phyloP scores from a whole-genome alignment of 768 basidiomycete species.

The Macrocybe gigantea region DNA sequence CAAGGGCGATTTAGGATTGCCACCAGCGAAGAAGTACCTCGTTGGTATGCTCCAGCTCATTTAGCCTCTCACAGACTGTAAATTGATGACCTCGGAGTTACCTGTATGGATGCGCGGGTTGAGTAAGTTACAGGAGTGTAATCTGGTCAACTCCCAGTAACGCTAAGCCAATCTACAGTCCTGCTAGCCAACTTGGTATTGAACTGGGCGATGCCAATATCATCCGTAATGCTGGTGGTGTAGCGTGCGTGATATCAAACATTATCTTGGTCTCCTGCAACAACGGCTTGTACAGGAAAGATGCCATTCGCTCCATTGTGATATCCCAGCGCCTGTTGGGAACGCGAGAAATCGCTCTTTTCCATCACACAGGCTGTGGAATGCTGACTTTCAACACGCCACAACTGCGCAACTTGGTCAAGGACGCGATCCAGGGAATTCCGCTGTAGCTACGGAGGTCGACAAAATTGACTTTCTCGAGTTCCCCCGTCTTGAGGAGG shows the following conservation, averaged over 20 bases:
- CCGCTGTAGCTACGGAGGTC: slow-evolving; percentile 19
- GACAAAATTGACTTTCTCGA: slow-evolving; percentile 51
- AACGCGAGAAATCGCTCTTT: slow-evolving; percentile 60
- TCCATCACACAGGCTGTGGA: slow-evolving; percentile 71
- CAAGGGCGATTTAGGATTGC: slow-evolving; percentile 29
- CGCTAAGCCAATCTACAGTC: slow-evolving; percentile 26
- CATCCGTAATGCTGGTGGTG: slow-evolving; percentile 70
- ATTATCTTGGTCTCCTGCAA: neutral
- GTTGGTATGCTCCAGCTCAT: slow-evolving; percentile 16
- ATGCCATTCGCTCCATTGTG: slow-evolving; percentile 60
- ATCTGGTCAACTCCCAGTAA: neutral
- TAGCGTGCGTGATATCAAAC: slow-evolving; percentile 30
- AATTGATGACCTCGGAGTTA: slow-evolving; percentile 28
- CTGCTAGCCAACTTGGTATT: slow-evolving; percentile 53
- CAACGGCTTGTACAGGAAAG: slow-evolving; percentile 33
- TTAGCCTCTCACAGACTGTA: neutral
- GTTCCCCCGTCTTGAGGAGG: slow-evolving; percentile 43
- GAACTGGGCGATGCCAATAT: slow-evolving; percentile 66
- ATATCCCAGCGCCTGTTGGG: slow-evolving; percentile 71
- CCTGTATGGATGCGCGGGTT: slow-evolving; percentile 73
- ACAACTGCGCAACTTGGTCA: slow-evolving; percentile 44
- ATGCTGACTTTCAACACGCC: slow-evolving; percentile 60
- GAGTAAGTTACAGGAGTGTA: slow-evolving; percentile 31
- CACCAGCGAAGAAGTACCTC: slow-evolving; percentile 27
- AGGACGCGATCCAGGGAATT: slow-evolving; percentile 32